Evolutionary conservation across 1,284 basidiomycete species (phyloP), one percentile per base, ranked within the genome.

Genomic region (Stereum hirsutum): DNA sequence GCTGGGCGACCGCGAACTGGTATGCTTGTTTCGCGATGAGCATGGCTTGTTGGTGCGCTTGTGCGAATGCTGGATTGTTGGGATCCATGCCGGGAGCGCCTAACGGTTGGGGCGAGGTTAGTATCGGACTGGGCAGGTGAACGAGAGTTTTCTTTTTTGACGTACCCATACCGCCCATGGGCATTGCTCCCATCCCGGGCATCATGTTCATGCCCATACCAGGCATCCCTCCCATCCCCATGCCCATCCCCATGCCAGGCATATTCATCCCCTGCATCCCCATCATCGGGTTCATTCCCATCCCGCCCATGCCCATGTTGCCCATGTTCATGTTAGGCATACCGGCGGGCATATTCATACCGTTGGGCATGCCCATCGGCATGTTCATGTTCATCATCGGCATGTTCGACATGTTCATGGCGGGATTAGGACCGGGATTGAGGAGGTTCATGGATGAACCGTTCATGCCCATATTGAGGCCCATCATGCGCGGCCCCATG

Each of bases 1-100:
- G 86, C 57, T 88, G 87, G 5, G 87, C 87, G 39, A 89, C 83
- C 8, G 86, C 81, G 66, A 81, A 77, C 60, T 89, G 86, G 56
- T 88, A 89, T 2, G 87, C 78, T 57, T 89, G 88, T 58, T 89
- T 89, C 41, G 87, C 87, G 41, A 70, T 66, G 61, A 85, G 65
- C 74, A 90, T 84, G 2, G 86, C 86, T 46, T 84, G 84, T 54
- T 88, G 85, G 57, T 89, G 86, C 11, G 85, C 86, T 4, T 68
- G 76, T 15, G 84, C 49, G 55, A 76, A 77, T 15, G 59, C 60
- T 7, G 78, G 74, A 50, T 87, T 49, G 25, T 25, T 28, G 8
- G 12, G 30, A 15, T 10, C 30, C 21, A 24, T 33, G 39, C 10
- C 40, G 12, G 10, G 28, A 7, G 4, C 19, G n/a, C n/a, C 31